Percentiles rank a stretch among this genome's conserved stretches.
phyloP scores from a whole-genome alignment of 1,284 basidiomycete genomes.

The Heterobasidion annosum region DNA sequence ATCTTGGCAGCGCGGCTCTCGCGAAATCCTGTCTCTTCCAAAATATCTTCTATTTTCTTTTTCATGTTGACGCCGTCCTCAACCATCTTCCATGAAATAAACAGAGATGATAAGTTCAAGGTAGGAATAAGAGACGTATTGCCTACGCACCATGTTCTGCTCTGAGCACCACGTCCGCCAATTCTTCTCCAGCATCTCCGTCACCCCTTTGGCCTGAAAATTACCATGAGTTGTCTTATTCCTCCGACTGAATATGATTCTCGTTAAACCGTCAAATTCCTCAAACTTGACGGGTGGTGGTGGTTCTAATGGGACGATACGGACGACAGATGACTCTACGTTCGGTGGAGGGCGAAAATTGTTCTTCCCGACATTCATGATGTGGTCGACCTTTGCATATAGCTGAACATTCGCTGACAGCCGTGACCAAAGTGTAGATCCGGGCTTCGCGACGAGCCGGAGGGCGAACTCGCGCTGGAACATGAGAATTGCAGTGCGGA shows the following conservation, averaged over 20 bases:
- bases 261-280: conserved; percentile 93
- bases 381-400: conserved; percentile 90
- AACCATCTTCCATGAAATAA: conserved; percentile 41
- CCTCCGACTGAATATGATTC: conserved; percentile 83
- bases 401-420: conserved; percentile 96
- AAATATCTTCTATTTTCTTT: conserved; percentile 67
- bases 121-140: conserved; percentile 6
- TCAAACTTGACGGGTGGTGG: conserved; percentile 95
- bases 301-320: conserved; percentile 88
- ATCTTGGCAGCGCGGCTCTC: conserved; percentile 75
- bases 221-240: conserved; percentile 90
- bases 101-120: not conserved
- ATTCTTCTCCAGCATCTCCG: conserved; percentile 92
- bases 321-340: conserved; percentile 90
- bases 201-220: conserved; percentile 89
- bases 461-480: conserved; percentile 98
- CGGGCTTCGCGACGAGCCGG: conserved; percentile 83
- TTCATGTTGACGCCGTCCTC: conserved; percentile 70
- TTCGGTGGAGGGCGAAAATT: conserved; percentile 96
- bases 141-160: conserved; percentile 53
- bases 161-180: conserved; percentile 92
- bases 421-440: conserved; percentile 87
- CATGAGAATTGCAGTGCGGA: conserved; percentile 95
- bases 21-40: conserved; percentile 55
- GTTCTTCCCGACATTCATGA: conserved; percentile 94